A percentile compares a stretch with the other conserved stretches of the same genome.
These are phyloP conservation scores for Centaurea solstitialis DNA, from an alignment of 129 eudicot genomes.

Conservation along the genomic window DNA sequence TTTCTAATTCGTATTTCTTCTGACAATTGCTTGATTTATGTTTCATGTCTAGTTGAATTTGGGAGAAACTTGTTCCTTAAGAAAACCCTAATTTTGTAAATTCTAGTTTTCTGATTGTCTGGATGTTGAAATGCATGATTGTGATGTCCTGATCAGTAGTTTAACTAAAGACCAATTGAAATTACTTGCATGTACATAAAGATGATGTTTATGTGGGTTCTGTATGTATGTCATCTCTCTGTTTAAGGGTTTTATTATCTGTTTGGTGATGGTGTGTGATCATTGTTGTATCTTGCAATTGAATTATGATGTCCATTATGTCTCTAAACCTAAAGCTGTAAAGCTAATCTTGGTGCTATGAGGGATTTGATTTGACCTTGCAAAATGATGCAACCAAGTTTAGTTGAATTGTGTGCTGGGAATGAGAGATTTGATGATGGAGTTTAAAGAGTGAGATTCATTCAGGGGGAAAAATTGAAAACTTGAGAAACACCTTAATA, in stretches of 20 bases:
- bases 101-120: neutral
- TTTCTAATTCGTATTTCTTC: conserved; percentile 5
- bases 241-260: conserved; percentile 8
- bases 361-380: neutral
- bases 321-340: neutral
- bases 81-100: conserved; percentile 27
- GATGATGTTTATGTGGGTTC: conserved; percentile 11
- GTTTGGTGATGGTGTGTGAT: neutral
- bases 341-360: neutral
- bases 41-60: neutral
- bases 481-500: too few relatives aligned
- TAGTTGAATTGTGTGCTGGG: neutral
- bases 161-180: neutral
- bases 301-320: neutral
- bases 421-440: neutral
- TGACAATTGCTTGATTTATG: neutral
- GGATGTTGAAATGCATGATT: conserved; percentile 21
- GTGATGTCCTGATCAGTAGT: conserved; percentile 3
- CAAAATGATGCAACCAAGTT: neutral
- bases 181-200: neutral
- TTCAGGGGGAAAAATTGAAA: too few relatives aligned
- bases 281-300: neutral
- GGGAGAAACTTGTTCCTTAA: neutral
- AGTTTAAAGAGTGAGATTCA: neutral
- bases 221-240: neutral